Evolutionary conservation across 2,329 filamentous ascomycete species (phyloP).

Genomic region (Thelonectria discophora): DNA sequence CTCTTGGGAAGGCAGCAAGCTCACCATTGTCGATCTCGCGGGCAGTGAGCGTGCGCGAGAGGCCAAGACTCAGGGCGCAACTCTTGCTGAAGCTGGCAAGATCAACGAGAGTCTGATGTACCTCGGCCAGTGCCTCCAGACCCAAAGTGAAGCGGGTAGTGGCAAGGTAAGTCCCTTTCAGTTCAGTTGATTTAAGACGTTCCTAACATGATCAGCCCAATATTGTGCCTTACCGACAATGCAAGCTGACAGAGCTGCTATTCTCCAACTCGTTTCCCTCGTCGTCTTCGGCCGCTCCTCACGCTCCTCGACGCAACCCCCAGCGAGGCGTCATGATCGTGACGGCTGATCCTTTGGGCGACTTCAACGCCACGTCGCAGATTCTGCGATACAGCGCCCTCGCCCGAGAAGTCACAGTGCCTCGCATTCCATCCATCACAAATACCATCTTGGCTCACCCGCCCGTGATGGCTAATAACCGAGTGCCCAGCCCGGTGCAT

Average conservation of each 20-base stretch:
- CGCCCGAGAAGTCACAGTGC: conserved; percentile 90
- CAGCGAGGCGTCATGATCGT: conserved; percentile 97
- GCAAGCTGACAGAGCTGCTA: conserved; percentile 84
- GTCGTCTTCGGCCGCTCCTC: conserved; percentile 50
- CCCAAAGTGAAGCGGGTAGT: conserved; percentile 83
- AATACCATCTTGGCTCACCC: conserved; percentile 68
- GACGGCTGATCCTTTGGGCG: conserved; percentile 89
- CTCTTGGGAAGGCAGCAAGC: conserved; percentile 77
- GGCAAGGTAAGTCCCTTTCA: conserved; percentile 67
- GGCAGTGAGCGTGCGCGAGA: conserved; percentile 93
- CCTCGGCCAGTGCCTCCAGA: conserved; percentile 93
- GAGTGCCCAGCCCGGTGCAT: conserved; percentile 44
- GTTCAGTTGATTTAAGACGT: too few species aligned
- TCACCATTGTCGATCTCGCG: conserved; percentile 92
- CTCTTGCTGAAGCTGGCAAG: conserved; percentile 93
- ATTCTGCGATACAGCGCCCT: conserved; percentile 94
- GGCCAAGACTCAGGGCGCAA: conserved; percentile 92
- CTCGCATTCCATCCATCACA: conserved; percentile 84
- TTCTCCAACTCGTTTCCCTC: conserved; percentile 90
- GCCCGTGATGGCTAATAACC: conserved; percentile 37
- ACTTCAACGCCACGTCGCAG: conserved; percentile 96
- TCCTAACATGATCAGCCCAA: conserved; percentile 62
- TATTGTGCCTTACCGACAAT: conserved; percentile 81
- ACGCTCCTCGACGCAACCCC: conserved; percentile 66
- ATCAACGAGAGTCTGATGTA: conserved; percentile 99